Evolutionary conservation across 208 protist species (phyloP).

Genomic region (Strigomonas culicis): DNA sequence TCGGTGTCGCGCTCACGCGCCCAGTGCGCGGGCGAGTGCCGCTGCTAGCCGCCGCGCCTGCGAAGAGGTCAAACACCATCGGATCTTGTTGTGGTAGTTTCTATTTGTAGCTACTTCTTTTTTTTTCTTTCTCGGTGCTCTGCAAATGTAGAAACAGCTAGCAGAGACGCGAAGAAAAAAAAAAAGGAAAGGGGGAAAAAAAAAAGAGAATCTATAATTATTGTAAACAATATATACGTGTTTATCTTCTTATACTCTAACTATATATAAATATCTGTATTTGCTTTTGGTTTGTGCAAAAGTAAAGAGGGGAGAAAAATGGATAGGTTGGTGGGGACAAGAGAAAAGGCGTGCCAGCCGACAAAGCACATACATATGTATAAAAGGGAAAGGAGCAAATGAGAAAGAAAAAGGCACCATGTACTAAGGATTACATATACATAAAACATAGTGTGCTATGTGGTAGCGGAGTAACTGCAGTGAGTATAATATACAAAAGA

Average conservation of each 20-base stretch:
- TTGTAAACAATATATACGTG: not conserved
- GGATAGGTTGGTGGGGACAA: too few species aligned
- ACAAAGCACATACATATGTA: not conserved
- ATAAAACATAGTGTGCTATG: not conserved
- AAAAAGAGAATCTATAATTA: slow-evolving; percentile 9
- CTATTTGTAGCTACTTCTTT: too few species aligned
- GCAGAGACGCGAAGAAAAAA: slow-evolving; percentile 7
- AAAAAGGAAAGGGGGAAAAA: slow-evolving; percentile 20
- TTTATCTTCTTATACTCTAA: slow-evolving; percentile 9
- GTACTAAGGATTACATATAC: not conserved
- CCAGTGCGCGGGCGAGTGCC: not conserved
- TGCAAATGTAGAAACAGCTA: too few species aligned
- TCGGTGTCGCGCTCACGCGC: not conserved
- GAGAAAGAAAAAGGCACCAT: not conserved
- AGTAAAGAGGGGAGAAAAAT: not conserved
- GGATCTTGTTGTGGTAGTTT: not conserved
- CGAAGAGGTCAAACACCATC: slow-evolving; percentile 32
- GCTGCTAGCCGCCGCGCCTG: slow-evolving; percentile 13
- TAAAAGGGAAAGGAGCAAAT: not conserved
- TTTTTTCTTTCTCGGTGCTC: too few species aligned
- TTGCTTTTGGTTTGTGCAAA: not conserved
- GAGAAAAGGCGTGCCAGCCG: not conserved
- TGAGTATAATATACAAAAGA: not conserved
- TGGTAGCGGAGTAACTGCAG: not conserved
- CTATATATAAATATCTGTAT: slow-evolving; percentile 2